phyloP scores from a whole-genome alignment of 495 filamentous ascomycete species.

The Physcia stellaris region DNA sequence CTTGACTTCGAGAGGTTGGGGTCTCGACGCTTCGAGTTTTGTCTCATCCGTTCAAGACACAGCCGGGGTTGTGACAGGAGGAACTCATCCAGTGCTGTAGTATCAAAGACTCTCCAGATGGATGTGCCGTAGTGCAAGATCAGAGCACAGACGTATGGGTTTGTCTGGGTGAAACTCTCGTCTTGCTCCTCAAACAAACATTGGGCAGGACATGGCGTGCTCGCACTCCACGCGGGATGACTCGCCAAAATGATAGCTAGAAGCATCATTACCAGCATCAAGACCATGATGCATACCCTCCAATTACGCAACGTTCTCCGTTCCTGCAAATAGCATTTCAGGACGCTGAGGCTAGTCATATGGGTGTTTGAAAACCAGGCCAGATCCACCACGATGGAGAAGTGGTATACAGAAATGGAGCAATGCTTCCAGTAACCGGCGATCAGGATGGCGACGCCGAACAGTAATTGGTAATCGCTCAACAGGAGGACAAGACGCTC shows the following conservation, averaged over 20 bases:
- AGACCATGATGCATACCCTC: conserved; percentile 3
- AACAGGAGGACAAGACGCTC: conserved; percentile 15
- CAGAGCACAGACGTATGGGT: neutral
- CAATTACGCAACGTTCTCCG: conserved; percentile 2
- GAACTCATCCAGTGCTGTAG: neutral
- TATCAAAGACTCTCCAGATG: conserved; percentile 1
- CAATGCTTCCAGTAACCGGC: conserved; percentile 17
- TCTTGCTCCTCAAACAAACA: conserved; percentile 2
- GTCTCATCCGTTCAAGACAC: neutral
- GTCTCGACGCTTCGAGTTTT: neutral
- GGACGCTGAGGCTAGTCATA: conserved; percentile 10
- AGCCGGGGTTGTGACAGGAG: neutral
- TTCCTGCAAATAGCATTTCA: conserved; percentile 1
- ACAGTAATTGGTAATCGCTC: conserved; percentile 30
- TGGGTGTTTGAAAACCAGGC: conserved; percentile 19
- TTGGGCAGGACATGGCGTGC: neutral
- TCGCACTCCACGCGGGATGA: neutral
- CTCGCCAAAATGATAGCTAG: neutral
- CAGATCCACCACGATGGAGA: conserved; percentile 19
- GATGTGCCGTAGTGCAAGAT: conserved; percentile 1
- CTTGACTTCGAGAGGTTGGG: neutral
- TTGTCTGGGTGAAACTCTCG: neutral
- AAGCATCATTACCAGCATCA: conserved; percentile 3
- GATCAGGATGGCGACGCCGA: conserved; percentile 24
- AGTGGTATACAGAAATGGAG: conserved; percentile 22